A percentile compares a stretch with the other conserved stretches of the same genome.
Evolutionary conservation across 2,329 filamentous ascomycete genomes (phyloP).

Genomic region (Calonectria fujianensis): DNA sequence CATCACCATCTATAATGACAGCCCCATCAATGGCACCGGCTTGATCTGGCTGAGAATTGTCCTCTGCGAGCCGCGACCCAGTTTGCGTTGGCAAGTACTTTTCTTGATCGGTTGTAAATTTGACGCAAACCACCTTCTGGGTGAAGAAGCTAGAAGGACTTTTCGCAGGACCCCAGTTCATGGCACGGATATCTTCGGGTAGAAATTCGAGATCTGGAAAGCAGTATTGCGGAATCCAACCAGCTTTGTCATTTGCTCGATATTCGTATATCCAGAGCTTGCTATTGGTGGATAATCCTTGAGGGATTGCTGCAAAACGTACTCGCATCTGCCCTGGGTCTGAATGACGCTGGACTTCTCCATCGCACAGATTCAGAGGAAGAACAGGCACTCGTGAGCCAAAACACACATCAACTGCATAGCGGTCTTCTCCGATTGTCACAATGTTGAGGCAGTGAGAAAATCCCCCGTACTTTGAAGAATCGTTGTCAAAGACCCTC

Average conservation of each 20-base stretch:
- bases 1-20: neutral
- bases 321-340: conserved; percentile 67
- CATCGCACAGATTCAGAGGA: conserved; percentile 57
- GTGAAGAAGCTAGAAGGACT: conserved; percentile 40
- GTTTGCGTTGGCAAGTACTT: neutral
- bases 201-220: conserved; percentile 38
- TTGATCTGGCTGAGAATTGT: neutral
- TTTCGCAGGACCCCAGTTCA: conserved; percentile 37
- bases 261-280: conserved; percentile 40
- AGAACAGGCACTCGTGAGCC: conserved; percentile 66
- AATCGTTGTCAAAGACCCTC: conserved; percentile 54
- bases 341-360: conserved; percentile 59
- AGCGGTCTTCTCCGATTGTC: conserved; percentile 67
- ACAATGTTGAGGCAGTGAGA: conserved; percentile 76
- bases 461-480: conserved; percentile 41
- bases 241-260: neutral
- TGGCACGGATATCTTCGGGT: conserved; percentile 33
- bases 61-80: neutral
- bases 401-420: conserved; percentile 76
- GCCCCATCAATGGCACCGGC: neutral
- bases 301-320: conserved; percentile 51
- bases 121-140: conserved; percentile 5
- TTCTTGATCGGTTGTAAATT: neutral
- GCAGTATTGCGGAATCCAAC: conserved; percentile 35
- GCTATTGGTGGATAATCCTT: conserved; percentile 23